Conservation (phyloP, 1,284 basidiomycete genomes). For the Cerioporus squamosus region DNA sequence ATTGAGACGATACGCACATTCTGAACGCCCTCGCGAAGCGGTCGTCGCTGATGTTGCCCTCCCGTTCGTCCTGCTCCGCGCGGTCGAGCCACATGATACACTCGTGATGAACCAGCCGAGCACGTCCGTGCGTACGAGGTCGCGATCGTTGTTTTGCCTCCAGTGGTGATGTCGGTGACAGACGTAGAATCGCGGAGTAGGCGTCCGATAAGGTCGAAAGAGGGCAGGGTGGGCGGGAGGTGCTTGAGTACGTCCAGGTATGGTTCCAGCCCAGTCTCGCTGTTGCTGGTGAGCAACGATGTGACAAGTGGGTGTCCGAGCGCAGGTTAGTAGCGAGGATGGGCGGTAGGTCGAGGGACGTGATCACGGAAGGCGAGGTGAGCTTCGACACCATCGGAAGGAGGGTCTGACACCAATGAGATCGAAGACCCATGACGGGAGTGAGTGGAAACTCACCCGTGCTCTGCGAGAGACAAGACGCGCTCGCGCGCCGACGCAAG, state of each 20-base stretch:
- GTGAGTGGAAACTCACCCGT: conserved; percentile 50
- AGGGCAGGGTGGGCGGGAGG: conserved; percentile 69
- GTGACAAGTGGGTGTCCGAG: conserved; percentile 68
- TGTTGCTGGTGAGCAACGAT: conserved; percentile 47
- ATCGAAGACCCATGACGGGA: neutral
- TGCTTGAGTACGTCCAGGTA: conserved; percentile 62
- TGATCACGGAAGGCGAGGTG: conserved; percentile 62
- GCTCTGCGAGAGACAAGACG: conserved; percentile 71
- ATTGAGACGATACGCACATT: conserved; percentile 52
- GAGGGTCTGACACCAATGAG: conserved; percentile 35
- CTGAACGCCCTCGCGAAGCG: conserved; percentile 67
- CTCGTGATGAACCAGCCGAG: conserved; percentile 72
- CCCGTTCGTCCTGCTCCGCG: conserved; percentile 65
- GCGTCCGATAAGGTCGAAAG: conserved; percentile 72
- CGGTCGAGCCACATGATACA: conserved; percentile 68
- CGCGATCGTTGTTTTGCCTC: conserved; percentile 59
- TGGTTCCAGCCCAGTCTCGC: conserved; percentile 40
- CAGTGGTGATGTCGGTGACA: conserved; percentile 41
- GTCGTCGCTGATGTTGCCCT: conserved; percentile 70
- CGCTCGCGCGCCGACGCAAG: conserved; percentile 69
- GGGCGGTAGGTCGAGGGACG: conserved; percentile 65
- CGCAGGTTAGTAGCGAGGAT: conserved; percentile 69
- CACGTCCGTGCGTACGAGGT: conserved; percentile 62
- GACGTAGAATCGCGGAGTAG: conserved; percentile 63
- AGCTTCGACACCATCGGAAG: conserved; percentile 46